These are phyloP conservation scores for Colletotrichum zoysiae DNA, from an alignment of 2,329 filamentous ascomycete genomes.

Conservation along the genomic window DNA sequence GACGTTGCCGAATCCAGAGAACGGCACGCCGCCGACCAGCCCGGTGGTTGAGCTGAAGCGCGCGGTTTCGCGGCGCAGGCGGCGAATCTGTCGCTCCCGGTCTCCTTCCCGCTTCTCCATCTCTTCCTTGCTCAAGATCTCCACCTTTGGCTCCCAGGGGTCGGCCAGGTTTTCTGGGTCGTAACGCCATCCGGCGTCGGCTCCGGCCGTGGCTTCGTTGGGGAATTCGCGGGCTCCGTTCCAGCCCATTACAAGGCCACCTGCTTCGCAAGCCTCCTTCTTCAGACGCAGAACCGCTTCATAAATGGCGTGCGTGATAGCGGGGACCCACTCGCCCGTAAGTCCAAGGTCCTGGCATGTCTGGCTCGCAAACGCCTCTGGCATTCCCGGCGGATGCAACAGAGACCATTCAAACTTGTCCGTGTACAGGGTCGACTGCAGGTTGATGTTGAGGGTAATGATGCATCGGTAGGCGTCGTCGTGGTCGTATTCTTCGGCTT, in stretches of 20 bases:
- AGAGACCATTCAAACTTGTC: conserved; percentile 99
- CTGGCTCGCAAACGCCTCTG: conserved; percentile 90
- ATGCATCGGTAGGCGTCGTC: conserved; percentile 97
- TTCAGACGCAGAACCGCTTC: conserved; percentile 92
- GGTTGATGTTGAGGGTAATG: conserved; percentile 89
- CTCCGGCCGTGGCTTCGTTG: conserved; percentile 87
- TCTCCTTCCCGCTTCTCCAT: conserved; percentile 98
- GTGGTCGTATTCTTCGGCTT: conserved; percentile 83
- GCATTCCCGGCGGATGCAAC: conserved; percentile 89
- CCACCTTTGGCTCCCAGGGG: conserved; percentile 87
- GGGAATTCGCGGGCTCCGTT: conserved; percentile 77
- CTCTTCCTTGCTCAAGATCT: conserved; percentile 89
- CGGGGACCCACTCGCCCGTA: conserved; percentile 91
- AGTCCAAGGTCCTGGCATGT: conserved; percentile 94
- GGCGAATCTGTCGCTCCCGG: conserved; percentile 88
- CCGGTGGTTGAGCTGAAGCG: conserved; percentile 89
- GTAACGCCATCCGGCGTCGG: conserved; percentile 92
- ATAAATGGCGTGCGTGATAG: conserved; percentile 96
- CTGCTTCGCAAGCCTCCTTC: conserved; percentile 95
- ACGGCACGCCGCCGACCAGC: conserved; percentile 81
- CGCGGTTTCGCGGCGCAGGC: conserved; percentile 90
- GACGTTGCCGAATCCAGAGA: conserved; percentile 64
- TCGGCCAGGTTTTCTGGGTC: conserved; percentile 90
- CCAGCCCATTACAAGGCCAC: conserved; percentile 83
- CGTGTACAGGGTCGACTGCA: conserved; percentile 91